Percentiles rank a stretch among this genome's conserved stretches.
Conservation (phyloP, 495 filamentous ascomycete genomes). For the Acidiella bohemica region DNA sequence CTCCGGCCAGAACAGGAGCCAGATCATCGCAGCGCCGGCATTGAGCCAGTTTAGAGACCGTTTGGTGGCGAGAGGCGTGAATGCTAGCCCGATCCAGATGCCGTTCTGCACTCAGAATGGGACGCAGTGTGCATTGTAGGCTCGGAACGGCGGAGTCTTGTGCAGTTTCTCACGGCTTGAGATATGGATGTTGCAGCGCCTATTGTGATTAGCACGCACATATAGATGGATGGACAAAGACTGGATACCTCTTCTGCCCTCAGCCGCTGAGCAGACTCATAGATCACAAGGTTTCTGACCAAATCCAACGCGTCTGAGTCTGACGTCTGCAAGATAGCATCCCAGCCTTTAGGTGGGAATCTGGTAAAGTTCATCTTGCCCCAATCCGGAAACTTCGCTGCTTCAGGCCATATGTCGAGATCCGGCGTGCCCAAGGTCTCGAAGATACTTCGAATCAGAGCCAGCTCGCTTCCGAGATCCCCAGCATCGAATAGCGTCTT, state of each 20-base stretch:
- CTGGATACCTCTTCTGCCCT: conserved; percentile 31
- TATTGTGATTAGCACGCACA: no score
- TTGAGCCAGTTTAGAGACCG: conserved; percentile 60
- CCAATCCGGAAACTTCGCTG: conserved; percentile 46
- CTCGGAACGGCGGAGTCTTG: background rate
- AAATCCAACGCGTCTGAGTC: conserved; percentile 41
- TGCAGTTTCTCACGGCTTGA: background rate
- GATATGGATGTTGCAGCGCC: background rate
- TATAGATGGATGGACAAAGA: no score
- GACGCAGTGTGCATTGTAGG: conserved; percentile 19
- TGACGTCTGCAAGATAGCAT: conserved; percentile 37
- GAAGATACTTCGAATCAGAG: conserved; percentile 87
- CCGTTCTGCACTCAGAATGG: conserved; percentile 37
- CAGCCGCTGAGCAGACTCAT: conserved; percentile 41
- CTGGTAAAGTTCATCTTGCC: conserved; percentile 49
- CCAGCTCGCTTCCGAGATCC: conserved; percentile 81
- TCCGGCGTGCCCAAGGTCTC: conserved; percentile 29
- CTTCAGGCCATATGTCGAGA: conserved; percentile 34
- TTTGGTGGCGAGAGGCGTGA: conserved; percentile 49
- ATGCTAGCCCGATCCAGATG: conserved; percentile 46
- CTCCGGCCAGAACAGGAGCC: conserved; percentile 47
- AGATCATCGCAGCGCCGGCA: conserved; percentile 49
- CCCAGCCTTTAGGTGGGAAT: conserved; percentile 41
- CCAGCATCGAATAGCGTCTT: conserved; percentile 67
- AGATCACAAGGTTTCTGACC: conserved; percentile 40